Conservation (phyloP, 2,329 filamentous ascomycete species). For the Xylariomycetidae sp. region DNA sequence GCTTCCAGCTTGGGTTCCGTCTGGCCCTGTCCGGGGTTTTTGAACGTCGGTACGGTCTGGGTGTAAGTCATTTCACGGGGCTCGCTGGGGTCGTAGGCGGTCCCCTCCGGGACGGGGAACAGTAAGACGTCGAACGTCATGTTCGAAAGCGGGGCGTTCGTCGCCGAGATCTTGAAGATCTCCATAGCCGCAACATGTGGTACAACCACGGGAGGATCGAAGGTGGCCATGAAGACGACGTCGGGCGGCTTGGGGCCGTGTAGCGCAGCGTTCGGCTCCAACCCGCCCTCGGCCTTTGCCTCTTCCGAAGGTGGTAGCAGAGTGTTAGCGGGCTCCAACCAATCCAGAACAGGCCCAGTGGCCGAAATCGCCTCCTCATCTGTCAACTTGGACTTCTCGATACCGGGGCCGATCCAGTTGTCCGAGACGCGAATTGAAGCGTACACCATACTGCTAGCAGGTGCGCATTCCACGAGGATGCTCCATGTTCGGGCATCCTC, state of each 20-base stretch:
- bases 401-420: constrained; percentile 63
- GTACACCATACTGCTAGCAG: constrained; percentile 34
- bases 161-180: constrained; percentile 52
- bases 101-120: constrained; percentile 47
- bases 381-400: constrained; percentile 51
- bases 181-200: constrained; percentile 58
- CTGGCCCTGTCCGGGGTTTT: constrained; percentile 21
- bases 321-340: constrained; percentile 65
- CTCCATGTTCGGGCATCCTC: constrained; percentile 52
- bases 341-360: constrained; percentile 50
- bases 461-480: constrained; percentile 59
- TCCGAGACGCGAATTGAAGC: constrained; percentile 64
- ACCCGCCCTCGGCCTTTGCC: constrained; percentile 43
- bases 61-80: constrained; percentile 47
- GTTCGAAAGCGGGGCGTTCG: constrained; percentile 32
- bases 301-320: constrained; percentile 44
- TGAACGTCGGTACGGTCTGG: constrained; percentile 32
- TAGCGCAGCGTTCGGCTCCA: constrained; percentile 39
- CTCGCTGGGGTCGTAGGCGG: constrained; percentile 50
- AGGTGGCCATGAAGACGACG: constrained; percentile 66
- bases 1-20: constrained; percentile 26
- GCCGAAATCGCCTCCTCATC: constrained; percentile 34
- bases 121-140: constrained; percentile 53
- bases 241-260: constrained; percentile 53
- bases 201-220: constrained; percentile 68